Conservation (phyloP, 805 yeast genomes). For the Saturnispora besseyi region DNA sequence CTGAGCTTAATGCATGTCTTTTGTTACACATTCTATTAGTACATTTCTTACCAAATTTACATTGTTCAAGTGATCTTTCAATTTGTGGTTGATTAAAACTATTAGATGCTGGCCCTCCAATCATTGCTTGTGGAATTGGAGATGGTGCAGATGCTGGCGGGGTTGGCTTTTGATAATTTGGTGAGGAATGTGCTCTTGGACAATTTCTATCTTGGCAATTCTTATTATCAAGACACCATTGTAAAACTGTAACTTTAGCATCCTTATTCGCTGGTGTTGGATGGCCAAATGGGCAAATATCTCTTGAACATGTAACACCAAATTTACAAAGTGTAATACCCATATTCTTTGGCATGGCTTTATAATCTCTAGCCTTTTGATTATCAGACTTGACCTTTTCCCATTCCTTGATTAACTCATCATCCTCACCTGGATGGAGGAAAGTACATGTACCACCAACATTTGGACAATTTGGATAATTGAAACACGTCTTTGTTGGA, state of each 20-base stretch:
- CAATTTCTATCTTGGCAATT: conserved; percentile 55
- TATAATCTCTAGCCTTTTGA: conserved; percentile 8
- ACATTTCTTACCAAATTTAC: conserved; percentile 72
- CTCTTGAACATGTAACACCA: conserved; percentile 67
- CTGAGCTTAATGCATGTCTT: conserved; percentile 71
- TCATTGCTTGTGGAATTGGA: neutral
- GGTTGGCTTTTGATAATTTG: conserved; percentile 32
- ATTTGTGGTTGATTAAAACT: neutral
- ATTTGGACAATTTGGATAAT: conserved; percentile 70
- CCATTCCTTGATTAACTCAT: conserved; percentile 55
- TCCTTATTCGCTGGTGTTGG: conserved; percentile 80
- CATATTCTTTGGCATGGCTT: conserved; percentile 9
- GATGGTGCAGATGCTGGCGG: conserved; percentile 17
- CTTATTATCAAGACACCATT: conserved; percentile 72
- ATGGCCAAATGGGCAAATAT: conserved; percentile 80
- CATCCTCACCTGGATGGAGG: conserved; percentile 82
- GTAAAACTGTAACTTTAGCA: conserved; percentile 56
- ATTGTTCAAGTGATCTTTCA: conserved; percentile 63
- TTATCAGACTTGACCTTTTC: conserved; percentile 42
- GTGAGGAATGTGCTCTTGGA: conserved; percentile 75
- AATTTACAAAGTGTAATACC: conserved; percentile 66
- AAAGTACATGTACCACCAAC: conserved; percentile 75
- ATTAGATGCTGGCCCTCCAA: neutral
- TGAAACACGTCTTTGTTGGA: conserved; percentile 68
- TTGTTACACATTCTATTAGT: conserved; percentile 70